These are phyloP conservation scores for Sclerotinia subarctica DNA, from an alignment of 2,329 filamentous ascomycete genomes.

Conservation along the genomic window DNA sequence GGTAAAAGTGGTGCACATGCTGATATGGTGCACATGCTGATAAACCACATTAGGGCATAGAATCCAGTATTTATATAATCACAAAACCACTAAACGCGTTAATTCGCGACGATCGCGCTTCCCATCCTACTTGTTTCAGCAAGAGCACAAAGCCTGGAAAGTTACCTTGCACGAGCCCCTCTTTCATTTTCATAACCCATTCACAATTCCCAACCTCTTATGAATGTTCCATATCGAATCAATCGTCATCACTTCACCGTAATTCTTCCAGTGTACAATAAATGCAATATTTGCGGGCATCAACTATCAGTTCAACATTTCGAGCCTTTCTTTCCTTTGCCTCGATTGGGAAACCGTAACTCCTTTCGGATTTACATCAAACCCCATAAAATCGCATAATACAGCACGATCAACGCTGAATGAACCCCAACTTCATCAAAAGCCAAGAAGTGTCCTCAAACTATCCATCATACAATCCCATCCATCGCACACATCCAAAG, in stretches of 20 bases:
- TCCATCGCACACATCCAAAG: background rate
- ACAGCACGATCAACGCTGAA: background rate
- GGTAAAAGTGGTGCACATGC: too few species aligned
- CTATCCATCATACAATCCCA: background rate
- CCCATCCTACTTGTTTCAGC: background rate
- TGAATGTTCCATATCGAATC: background rate
- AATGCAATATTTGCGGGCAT: background rate
- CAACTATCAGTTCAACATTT: background rate
- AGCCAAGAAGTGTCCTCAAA: background rate
- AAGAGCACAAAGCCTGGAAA: background rate
- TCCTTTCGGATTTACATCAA: background rate
- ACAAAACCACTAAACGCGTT: background rate
- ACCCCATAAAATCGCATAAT: background rate
- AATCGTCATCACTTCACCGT: background rate
- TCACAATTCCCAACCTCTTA: slow-evolving; percentile 6
- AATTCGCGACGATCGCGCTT: slow-evolving; percentile 6
- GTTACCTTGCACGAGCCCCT: background rate
- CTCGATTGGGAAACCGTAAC: background rate
- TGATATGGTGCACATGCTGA: too few species aligned
- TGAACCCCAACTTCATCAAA: background rate
- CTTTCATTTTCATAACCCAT: slow-evolving; percentile 13
- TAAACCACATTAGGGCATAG: too few species aligned
- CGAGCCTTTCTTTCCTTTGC: background rate
- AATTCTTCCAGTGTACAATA: background rate
- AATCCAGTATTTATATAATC: slow-evolving; percentile 3